Evolutionary conservation across 1,284 basidiomycete species (phyloP).

Genomic region (Ustilago trichophora): DNA sequence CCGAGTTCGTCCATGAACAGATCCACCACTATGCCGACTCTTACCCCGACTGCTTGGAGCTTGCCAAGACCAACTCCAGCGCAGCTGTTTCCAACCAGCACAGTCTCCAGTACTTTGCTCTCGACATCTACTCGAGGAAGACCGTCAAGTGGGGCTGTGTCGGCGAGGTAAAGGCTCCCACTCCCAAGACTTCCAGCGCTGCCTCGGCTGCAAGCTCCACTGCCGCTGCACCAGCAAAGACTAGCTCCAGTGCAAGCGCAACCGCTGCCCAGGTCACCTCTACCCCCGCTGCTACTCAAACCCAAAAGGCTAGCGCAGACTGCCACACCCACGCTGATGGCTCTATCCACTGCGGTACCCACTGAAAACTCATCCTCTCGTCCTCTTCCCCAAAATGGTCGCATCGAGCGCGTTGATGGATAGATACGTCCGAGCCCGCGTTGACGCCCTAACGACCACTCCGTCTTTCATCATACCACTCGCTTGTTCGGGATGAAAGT

Average conservation of each 20-base stretch:
- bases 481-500: too few species aligned
- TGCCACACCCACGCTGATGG: slow-evolving; percentile 48
- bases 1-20: slow-evolving; percentile 59
- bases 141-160: slow-evolving; percentile 61
- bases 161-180: too few species aligned
- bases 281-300: background rate
- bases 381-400: background rate
- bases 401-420: too few species aligned
- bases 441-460: too few species aligned
- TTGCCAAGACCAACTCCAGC: slow-evolving; percentile 66
- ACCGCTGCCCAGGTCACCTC: background rate
- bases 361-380: slow-evolving; percentile 9
- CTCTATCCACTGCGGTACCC: slow-evolving; percentile 34
- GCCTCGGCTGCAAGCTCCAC: too few species aligned
- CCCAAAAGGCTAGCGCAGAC: slow-evolving; percentile 1
- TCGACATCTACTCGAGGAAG: slow-evolving; percentile 66
- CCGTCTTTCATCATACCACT: too few species aligned
- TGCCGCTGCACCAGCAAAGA: background rate
- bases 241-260: background rate
- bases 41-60: slow-evolving; percentile 63
- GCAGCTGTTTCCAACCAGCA: slow-evolving; percentile 66
- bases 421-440: too few species aligned
- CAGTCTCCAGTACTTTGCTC: slow-evolving; percentile 68
- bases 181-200: too few species aligned
- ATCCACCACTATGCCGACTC: slow-evolving; percentile 67